phyloP scores from a whole-genome alignment of 1,284 basidiomycete species.

The Pseudozyma tsukubaensis region DNA sequence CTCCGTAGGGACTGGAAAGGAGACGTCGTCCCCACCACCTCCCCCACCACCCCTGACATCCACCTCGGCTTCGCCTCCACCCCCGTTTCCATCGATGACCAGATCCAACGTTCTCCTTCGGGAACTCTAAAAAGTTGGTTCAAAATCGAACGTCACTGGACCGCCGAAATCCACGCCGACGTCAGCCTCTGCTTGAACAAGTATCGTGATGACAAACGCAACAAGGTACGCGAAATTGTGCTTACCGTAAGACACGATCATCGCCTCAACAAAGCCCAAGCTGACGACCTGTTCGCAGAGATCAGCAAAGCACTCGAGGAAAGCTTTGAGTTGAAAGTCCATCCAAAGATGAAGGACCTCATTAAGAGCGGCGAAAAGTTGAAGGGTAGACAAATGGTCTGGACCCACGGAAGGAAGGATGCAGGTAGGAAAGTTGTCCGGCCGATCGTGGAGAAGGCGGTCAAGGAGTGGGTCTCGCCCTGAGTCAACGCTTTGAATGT shows the following conservation, averaged over 20 bases:
- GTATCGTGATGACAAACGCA: slow-evolving; percentile 34
- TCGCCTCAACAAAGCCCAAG: slow-evolving; percentile 36
- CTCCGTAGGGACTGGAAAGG: slow-evolving; percentile 69
- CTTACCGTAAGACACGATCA: slow-evolving; percentile 52
- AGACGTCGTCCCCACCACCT: slow-evolving; percentile 60
- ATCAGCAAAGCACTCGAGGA: slow-evolving; percentile 35
- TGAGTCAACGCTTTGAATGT: background rate
- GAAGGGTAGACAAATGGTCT: slow-evolving; percentile 47
- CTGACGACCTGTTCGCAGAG: slow-evolving; percentile 49
- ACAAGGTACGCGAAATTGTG: slow-evolving; percentile 54
- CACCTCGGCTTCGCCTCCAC: slow-evolving; percentile 68
- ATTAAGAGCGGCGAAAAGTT: too few species aligned
- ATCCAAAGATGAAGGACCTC: slow-evolving; percentile 18
- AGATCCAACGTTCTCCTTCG: slow-evolving; percentile 62
- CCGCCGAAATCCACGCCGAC: slow-evolving; percentile 57
- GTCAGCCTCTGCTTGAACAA: slow-evolving; percentile 54
- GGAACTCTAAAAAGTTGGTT: slow-evolving; percentile 63
- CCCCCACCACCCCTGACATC: slow-evolving; percentile 56
- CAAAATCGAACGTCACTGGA: slow-evolving; percentile 55
- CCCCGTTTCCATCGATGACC: slow-evolving; percentile 65
- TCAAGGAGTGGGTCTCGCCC: slow-evolving; percentile 43
- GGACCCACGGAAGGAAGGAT: slow-evolving; percentile 30
- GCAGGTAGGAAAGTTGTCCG: slow-evolving; percentile 59
- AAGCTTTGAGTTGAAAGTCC: slow-evolving; percentile 21
- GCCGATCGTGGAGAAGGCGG: slow-evolving; percentile 60